Evolutionary conservation across 202 grass and related monocot species (phyloP), one percentile per base, ranked within the genome.

Genomic region (Setaria italica): DNA sequence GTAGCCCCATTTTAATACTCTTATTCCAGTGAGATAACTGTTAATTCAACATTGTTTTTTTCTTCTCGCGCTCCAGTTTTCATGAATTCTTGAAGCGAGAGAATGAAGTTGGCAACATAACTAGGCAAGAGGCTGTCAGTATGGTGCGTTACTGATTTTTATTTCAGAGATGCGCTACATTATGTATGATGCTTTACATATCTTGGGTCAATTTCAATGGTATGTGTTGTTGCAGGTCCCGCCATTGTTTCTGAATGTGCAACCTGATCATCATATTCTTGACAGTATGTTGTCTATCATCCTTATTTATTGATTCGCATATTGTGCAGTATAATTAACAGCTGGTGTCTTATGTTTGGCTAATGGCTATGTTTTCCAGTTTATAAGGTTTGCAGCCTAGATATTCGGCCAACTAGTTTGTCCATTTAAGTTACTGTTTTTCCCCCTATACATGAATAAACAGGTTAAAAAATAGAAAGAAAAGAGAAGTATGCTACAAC

Each of bases 61-160:
- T 80, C 8, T 43, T 60, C 53, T 10, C 37, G 20, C 55, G 25
- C 62, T 71, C 62, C 84, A 95, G 93, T 69, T 95, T 95, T 82
- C 96, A 94, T 88, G 93, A 95, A 81, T 98, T 98, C 72, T 80
- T 98, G 80, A 98, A 98, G 88, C 82, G 82, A 77, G 96, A 98
- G 85, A 98, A 95, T 62, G 96, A 98, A 88, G 91, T 98, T 79
- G 96, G 96, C 17, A 98, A 98, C 59, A 98, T 98, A 87, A 98
- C 96, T 87, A 95, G 96, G 84, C 96, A 98, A 92, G 96, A 98
- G 89, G 96, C 93, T 88, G 91, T 98, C 70, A 98, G 96, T 87
- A 98, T 98, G 96, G 96, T 98, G 68, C 43, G 90, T 71, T 71
- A 55, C 77, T 87, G 51, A 53, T 76, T 70, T 87, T 85, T 82